phyloP scores from a whole-genome alignment of 108 stramenopile genomes.

The Mayamaea pseudoterrestris region DNA sequence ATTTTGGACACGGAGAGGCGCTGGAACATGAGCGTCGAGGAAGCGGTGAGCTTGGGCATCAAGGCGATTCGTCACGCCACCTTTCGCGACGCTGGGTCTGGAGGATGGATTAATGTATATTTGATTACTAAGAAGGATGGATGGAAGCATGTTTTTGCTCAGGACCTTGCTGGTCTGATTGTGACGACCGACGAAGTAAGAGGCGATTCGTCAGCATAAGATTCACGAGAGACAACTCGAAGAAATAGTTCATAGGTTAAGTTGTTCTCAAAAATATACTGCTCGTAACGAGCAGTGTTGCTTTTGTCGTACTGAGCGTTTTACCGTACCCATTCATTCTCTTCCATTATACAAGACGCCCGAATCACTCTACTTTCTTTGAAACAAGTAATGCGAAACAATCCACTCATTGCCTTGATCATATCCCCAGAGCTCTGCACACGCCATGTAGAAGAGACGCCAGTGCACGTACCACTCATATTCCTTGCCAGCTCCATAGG shows the following conservation, averaged over 20 bases:
- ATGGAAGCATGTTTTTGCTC: conserved; percentile 68
- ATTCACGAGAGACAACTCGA: no score
- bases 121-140: conserved; percentile 53
- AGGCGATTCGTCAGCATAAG: no score
- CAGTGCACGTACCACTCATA: conserved; percentile 81
- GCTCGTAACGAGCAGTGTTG: no score
- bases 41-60: conserved; percentile 73
- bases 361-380: conserved; percentile 20
- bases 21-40: conserved; percentile 52
- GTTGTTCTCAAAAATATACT: no score
- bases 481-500: conserved; percentile 76
- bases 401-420: conserved; percentile 84
- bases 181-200: no score
- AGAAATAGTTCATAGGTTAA: no score
- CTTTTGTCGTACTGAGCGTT: not conserved
- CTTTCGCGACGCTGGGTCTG: conserved; percentile 73
- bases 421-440: conserved; percentile 87
- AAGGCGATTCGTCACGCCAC: conserved; percentile 85
- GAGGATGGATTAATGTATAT: conserved; percentile 81
- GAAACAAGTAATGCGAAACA: conserved; percentile 79
- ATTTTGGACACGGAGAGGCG: conserved; percentile 62
- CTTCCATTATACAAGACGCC: not conserved
- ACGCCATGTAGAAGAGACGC: conserved; percentile 93
- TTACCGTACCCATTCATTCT: not conserved
- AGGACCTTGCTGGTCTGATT: conserved; percentile 82